Evolutionary conservation across 768 basidiomycete species (phyloP).

Genomic region (Serpula lacrymans): DNA sequence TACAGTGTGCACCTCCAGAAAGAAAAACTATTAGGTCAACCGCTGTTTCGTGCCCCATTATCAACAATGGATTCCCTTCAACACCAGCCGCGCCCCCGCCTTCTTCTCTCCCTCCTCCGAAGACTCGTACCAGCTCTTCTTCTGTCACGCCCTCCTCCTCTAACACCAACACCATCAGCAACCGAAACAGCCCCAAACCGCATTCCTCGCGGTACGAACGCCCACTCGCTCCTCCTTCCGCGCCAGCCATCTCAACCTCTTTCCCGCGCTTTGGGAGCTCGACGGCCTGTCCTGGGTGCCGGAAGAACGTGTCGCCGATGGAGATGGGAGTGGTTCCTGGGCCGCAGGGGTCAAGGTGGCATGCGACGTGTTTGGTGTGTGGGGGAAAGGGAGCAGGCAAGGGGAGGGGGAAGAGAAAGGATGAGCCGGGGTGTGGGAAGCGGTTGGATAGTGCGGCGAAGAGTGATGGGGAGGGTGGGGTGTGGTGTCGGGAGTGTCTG

Average conservation of each 20-base stretch:
- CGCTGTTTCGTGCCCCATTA: slow-evolving; percentile 3
- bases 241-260: slow-evolving; percentile 12
- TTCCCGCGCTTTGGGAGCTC: slow-evolving; percentile 33
- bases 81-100: slow-evolving; percentile 10
- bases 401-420: slow-evolving; percentile 49
- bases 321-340: slow-evolving; percentile 84
- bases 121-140: no score
- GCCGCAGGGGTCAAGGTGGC: slow-evolving; percentile 81
- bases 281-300: slow-evolving; percentile 72
- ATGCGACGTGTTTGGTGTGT: slow-evolving; percentile 72
- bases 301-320: slow-evolving; percentile 73
- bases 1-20: slow-evolving; percentile 44
- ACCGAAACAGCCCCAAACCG: neutral
- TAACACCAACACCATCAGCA: slow-evolving; percentile 13
- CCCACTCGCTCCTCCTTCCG: slow-evolving; percentile 13
- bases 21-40: slow-evolving; percentile 15
- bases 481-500: slow-evolving; percentile 85
- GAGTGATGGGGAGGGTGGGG: slow-evolving; percentile 59
- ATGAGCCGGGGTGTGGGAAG: slow-evolving; percentile 79
- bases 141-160: slow-evolving; percentile 17
- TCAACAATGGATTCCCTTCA: no score
- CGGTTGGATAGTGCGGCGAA: slow-evolving; percentile 81
- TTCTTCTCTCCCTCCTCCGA: slow-evolving; percentile 13
- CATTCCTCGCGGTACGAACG: slow-evolving; percentile 31
- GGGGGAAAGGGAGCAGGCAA: slow-evolving; percentile 56